Base-by-base conservation (phyloP, 495 filamentous ascomycete species). In the Bombardia bombarda region DNA sequence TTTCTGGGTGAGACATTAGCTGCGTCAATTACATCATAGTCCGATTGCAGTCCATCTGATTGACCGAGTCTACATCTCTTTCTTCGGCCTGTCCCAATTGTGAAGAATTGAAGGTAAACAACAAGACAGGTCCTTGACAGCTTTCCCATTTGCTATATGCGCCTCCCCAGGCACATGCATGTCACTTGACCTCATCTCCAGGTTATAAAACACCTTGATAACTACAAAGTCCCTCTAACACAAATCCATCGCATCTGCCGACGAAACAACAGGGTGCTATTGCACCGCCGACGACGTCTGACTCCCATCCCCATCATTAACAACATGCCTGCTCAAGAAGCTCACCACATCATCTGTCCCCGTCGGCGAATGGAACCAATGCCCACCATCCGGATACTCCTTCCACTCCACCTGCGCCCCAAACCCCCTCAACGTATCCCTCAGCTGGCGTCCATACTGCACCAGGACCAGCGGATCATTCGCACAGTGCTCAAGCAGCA, bases 361-460 rank as follows among this genome's bases (percentile, higher is more conserved):
- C 34, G 66, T 50, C 13, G 61, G 62, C 42, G 65, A 65, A 33
- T 77, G 66, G 25, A 78, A 70, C 76, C 75, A 80, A 55, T 82
- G 78, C 1, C 74, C 74, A 1, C 79, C 65, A 2, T 61, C 65
- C 38, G 63, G 25, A 56, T 79, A 83, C 28, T 63, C 61, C 48
- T 63, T 68, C 64, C 66, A 78, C 16, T 61, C 61, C 4, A 78
- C 64, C 40, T 69, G 46, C 38, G 69, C 55, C 3, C 65, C 70
- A 7, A 77, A 57, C 1, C 43, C 38, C 17, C 45, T 28, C 33
- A 82, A 44, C 7, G 56, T 55, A 21, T 63, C 54, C 13, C 55
- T 51, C 45, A 77, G 57, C n/a, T 54, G 44, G 31, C 58, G 45
- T 4, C 77, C 77, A 19, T 71, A 54, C 4, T 56, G 28, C 0